These are phyloP conservation scores for Zygotorulaspora mrakii DNA, from an alignment of 1,139 yeast species.

Conservation along the genomic window DNA sequence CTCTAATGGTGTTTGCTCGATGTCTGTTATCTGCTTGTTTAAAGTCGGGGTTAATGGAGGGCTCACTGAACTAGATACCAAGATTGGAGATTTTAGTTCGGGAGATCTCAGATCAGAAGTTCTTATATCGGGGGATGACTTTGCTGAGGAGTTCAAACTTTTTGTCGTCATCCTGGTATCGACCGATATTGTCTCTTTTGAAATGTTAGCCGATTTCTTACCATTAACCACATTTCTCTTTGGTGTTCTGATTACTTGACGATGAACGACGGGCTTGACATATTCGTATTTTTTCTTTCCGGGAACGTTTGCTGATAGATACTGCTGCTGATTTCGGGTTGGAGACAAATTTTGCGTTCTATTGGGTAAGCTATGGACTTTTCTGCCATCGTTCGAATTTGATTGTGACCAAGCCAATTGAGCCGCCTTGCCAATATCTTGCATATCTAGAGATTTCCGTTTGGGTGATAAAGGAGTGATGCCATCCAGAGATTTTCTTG, in stretches of 20 bases:
- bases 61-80: conserved; percentile 4
- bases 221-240: conserved; percentile 4
- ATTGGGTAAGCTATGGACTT: background rate
- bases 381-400: conserved; percentile 9
- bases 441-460: conserved; percentile 16
- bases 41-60: conserved; percentile 3
- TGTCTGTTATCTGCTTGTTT: conserved; percentile 3
- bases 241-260: conserved; percentile 23
- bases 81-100: conserved; percentile 8
- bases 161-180: background rate
- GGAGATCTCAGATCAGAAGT: conserved; percentile 8
- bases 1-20: conserved; percentile 15
- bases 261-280: conserved; percentile 24
- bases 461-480: conserved; percentile 4
- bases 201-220: conserved; percentile 7
- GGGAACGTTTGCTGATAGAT: conserved; percentile 4
- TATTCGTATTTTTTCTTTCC: conserved; percentile 22
- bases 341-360: conserved; percentile 10
- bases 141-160: background rate
- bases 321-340: conserved; percentile 3
- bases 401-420: conserved; percentile 22
- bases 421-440: conserved; percentile 23
- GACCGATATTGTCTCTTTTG: conserved; percentile 2
- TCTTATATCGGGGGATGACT: conserved; percentile 3
- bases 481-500: conserved; percentile 8